These are phyloP conservation scores for Lipomyces lipofer DNA, from an alignment of 805 yeast genomes.

Conservation along the genomic window DNA sequence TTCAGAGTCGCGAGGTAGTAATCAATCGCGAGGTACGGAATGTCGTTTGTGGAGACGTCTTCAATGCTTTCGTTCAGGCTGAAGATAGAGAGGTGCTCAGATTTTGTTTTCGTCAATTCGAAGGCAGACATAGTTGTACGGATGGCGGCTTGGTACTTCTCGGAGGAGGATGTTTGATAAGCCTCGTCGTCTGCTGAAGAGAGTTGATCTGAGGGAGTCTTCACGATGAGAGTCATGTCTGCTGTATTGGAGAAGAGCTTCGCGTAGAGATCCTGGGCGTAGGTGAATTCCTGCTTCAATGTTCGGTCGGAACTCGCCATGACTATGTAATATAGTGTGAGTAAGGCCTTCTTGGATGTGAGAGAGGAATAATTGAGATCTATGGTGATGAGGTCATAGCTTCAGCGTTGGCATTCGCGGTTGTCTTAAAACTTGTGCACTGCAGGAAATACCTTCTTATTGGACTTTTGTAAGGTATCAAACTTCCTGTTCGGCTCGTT, in stretches of 20 bases:
- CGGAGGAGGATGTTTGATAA: constrained; percentile 10
- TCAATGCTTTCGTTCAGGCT: constrained; percentile 70
- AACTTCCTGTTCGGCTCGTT: too few relatives aligned
- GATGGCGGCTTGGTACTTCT: constrained; percentile 12
- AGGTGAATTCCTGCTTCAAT: constrained; percentile 20
- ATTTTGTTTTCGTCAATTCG: constrained; percentile 6
- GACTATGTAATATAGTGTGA: too few relatives aligned
- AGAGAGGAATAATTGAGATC: too few relatives aligned
- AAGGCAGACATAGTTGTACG: constrained; percentile 13
- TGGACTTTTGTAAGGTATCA: too few relatives aligned
- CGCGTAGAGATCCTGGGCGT: constrained; percentile 18
- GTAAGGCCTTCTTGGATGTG: too few relatives aligned
- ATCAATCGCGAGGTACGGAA: constrained; percentile 54
- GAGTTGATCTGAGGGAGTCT: background rate
- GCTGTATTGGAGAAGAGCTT: constrained; percentile 5
- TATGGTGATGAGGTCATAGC: too few relatives aligned
- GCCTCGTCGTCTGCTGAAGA: background rate
- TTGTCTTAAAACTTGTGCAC: too few relatives aligned
- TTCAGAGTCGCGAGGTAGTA: constrained; percentile 54
- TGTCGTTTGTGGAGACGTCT: constrained; percentile 64
- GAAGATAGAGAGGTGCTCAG: constrained; percentile 55
- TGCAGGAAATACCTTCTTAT: too few relatives aligned
- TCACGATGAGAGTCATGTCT: constrained; percentile 1
- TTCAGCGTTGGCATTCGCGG: too few relatives aligned
- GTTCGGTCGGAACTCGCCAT: too few relatives aligned